These are phyloP conservation scores for Priceomyces fermenticarens DNA, from an alignment of 805 yeast species.

Conservation along the genomic window DNA sequence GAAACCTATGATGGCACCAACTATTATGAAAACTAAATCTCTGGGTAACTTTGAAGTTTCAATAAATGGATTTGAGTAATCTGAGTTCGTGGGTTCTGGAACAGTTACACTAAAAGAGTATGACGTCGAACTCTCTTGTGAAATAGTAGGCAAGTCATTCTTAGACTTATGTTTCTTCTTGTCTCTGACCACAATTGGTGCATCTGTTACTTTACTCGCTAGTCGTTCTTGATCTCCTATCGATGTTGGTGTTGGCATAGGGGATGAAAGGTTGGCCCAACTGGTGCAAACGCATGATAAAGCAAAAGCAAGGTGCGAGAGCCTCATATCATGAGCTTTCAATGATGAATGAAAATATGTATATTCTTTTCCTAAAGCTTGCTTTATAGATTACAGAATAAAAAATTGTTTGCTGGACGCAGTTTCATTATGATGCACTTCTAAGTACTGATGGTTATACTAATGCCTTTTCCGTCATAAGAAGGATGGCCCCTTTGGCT, in stretches of 20 bases:
- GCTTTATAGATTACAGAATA: too few species aligned
- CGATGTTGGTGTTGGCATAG: too few species aligned
- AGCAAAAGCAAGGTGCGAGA: too few species aligned
- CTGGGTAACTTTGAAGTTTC: constrained; percentile 19
- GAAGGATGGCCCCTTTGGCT: too few species aligned
- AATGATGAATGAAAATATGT: too few species aligned
- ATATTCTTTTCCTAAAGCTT: too few species aligned
- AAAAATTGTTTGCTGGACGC: too few species aligned
- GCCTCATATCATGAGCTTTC: too few species aligned
- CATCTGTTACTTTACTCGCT: background rate
- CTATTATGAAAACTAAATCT: constrained; percentile 42
- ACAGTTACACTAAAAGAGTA: constrained; percentile 10
- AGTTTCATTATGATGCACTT: too few species aligned
- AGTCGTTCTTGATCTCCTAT: too few species aligned
- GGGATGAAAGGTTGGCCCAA: too few species aligned
- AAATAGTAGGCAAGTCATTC: background rate
- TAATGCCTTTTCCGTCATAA: background rate
- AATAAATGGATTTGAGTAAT: constrained; percentile 37
- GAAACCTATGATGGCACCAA: constrained; percentile 32
- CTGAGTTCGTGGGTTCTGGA: constrained; percentile 5
- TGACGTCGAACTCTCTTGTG: constrained; percentile 1
- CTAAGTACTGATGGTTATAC: background rate
- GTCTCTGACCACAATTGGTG: background rate
- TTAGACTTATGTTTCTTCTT: background rate
- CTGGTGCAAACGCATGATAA: too few species aligned